Percentiles rank a stretch among this genome's conserved stretches.
These are phyloP conservation scores for Sophora flavescens DNA, from an alignment of 306 rosid species.

Conservation along the genomic window DNA sequence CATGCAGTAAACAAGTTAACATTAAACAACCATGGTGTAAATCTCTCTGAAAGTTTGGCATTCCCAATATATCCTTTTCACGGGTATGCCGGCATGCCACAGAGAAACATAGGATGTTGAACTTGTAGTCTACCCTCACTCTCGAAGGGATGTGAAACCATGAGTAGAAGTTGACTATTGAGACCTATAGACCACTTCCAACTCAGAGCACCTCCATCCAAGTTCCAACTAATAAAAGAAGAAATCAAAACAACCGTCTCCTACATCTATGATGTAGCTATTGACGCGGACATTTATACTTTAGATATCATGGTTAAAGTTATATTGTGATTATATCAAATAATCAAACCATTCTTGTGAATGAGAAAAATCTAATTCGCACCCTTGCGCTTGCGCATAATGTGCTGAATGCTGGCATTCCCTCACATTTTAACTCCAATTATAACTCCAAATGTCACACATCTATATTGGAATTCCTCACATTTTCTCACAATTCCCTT, in stretches of 20 bases:
- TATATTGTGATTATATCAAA: neutral
- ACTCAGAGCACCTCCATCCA: neutral
- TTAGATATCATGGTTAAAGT: neutral
- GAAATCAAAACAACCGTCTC: neutral
- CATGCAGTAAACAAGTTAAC: constrained; percentile 15
- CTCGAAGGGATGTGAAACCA: constrained; percentile 5
- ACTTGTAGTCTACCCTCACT: neutral
- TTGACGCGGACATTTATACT: neutral
- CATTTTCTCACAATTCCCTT: neutral
- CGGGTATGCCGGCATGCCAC: too few species aligned
- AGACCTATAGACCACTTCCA: constrained; percentile 31
- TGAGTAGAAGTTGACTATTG: constrained; percentile 7
- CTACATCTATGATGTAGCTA: constrained; percentile 21
- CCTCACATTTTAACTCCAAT: too few species aligned
- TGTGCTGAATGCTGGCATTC: neutral
- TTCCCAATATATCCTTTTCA: too few species aligned
- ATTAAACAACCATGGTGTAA: neutral
- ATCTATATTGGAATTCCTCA: constrained; percentile 7
- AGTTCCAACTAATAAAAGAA: neutral
- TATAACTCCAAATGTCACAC: constrained; percentile 17
- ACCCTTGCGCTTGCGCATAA: neutral
- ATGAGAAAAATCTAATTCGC: constrained; percentile 11
- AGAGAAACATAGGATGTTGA: too few species aligned
- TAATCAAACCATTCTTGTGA: constrained; percentile 12
- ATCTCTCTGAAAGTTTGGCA: too few species aligned